Conservation (phyloP, 2,329 filamentous ascomycete genomes). For the Cladosporium sp. region DNA sequence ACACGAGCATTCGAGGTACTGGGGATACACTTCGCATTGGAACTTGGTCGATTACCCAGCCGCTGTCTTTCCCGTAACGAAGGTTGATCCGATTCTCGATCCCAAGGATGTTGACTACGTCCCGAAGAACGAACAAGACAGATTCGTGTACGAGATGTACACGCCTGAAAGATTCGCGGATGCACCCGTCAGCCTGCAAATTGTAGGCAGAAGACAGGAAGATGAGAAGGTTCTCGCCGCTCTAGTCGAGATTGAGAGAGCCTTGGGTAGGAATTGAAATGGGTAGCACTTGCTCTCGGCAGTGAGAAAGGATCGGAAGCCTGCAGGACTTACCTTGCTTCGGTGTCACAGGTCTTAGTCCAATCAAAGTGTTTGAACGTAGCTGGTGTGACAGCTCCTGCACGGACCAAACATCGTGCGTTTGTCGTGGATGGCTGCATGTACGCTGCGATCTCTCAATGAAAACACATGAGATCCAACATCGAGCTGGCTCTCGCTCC, state of each 20-base stretch:
- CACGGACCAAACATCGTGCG: no score
- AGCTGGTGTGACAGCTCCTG: no score
- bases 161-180: constrained; percentile 41
- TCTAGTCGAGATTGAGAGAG: constrained; percentile 41
- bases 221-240: constrained; percentile 48
- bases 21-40: constrained; percentile 62
- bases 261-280: neutral
- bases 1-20: constrained; percentile 50
- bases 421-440: no score
- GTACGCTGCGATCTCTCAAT: no score
- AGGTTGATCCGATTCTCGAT: constrained; percentile 16
- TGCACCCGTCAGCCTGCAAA: constrained; percentile 47
- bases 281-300: no score
- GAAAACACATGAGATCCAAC: no score
- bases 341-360: no score
- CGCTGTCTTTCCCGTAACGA: constrained; percentile 49
- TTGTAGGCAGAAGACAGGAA: constrained; percentile 48
- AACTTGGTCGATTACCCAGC: constrained; percentile 58
- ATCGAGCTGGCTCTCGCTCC: no score
- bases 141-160: constrained; percentile 51
- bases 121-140: constrained; percentile 1
- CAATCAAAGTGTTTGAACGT: no score
- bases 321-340: no score
- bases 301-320: no score
- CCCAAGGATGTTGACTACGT: constrained; percentile 3